These are phyloP conservation scores for Aspergillus steynii DNA, from an alignment of 495 filamentous ascomycete species.

Conservation along the genomic window DNA sequence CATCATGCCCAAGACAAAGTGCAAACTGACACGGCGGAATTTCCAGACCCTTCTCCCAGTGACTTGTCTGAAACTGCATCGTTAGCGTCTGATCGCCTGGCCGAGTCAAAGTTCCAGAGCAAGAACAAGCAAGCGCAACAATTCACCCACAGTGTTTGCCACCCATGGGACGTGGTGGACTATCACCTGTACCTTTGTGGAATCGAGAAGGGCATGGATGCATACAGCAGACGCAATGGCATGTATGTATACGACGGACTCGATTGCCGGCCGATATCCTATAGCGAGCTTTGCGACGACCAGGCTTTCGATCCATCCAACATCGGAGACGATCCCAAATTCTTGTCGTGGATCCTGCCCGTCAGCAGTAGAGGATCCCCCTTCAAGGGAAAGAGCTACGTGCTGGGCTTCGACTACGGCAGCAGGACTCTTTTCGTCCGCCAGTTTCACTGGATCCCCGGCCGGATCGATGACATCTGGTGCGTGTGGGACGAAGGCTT, in stretches of 20 bases:
- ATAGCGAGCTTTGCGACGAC: slow-evolving; percentile 24
- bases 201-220: slow-evolving; percentile 23
- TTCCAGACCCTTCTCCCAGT: neutral
- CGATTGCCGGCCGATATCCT: slow-evolving; percentile 26
- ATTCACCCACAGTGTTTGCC: slow-evolving; percentile 15
- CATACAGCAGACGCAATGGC: slow-evolving; percentile 15
- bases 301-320: slow-evolving; percentile 8
- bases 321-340: slow-evolving; percentile 16
- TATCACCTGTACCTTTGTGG: slow-evolving; percentile 35
- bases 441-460: slow-evolving; percentile 28
- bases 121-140: neutral
- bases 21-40: neutral
- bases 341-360: slow-evolving; percentile 34
- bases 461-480: slow-evolving; percentile 26
- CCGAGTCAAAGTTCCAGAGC: slow-evolving; percentile 2
- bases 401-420: slow-evolving; percentile 33
- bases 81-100: neutral
- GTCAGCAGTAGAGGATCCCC: slow-evolving; percentile 17
- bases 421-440: slow-evolving; percentile 28
- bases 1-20: slow-evolving; percentile 1
- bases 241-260: slow-evolving; percentile 27
- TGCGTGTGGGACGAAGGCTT: slow-evolving; percentile 31
- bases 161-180: slow-evolving; percentile 38
- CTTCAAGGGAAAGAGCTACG: slow-evolving; percentile 23
- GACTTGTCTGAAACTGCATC: slow-evolving; percentile 1